A percentile compares a stretch with the other conserved stretches of the same genome.
Conservation (phyloP, 116 monocot species). For the Cymodocea nodosa region DNA sequence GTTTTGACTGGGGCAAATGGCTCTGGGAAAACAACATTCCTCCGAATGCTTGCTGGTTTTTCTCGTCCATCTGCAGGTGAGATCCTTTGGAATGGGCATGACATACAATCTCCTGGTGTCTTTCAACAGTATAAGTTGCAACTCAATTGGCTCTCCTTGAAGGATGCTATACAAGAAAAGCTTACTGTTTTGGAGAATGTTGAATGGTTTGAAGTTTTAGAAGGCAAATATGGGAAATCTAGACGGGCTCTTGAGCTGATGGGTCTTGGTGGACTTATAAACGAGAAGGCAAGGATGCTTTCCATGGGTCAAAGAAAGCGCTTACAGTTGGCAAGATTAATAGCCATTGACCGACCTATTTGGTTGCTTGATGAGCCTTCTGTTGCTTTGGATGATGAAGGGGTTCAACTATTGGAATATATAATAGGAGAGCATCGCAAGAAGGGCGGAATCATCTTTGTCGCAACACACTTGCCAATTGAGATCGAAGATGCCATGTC, state of each 20-base stretch:
- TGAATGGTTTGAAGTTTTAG: conserved; percentile 88
- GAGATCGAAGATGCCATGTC: conserved; percentile 74
- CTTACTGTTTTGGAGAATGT: conserved; percentile 79
- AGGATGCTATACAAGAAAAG: conserved; percentile 76
- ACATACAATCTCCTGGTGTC: conserved; percentile 78
- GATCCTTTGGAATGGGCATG: conserved; percentile 94
- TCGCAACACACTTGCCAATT: conserved; percentile 80
- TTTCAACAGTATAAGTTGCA: conserved; percentile 90
- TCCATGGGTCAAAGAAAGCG: conserved; percentile 98
- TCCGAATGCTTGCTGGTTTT: conserved; percentile 92
- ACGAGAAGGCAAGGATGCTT: conserved; percentile 89
- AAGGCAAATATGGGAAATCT: conserved; percentile 68
- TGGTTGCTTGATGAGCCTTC: conserved; percentile 99
- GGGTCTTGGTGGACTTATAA: conserved; percentile 77
- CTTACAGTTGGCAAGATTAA: conserved; percentile 73
- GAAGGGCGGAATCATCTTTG: conserved; percentile 85
- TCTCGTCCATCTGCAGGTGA: conserved; percentile 89
- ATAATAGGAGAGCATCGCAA: conserved; percentile 84
- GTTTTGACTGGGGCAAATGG: conserved; percentile 83
- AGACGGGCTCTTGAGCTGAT: conserved; percentile 59
- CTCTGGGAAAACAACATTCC: conserved; percentile 90
- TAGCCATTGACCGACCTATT: conserved; percentile 80
- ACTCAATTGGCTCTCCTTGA: conserved; percentile 88
- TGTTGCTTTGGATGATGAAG: conserved; percentile 77
- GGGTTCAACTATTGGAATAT: conserved; percentile 58